phyloP scores from a whole-genome alignment of 2,329 filamentous ascomycete genomes.

The Colletotrichum theobromicola region DNA sequence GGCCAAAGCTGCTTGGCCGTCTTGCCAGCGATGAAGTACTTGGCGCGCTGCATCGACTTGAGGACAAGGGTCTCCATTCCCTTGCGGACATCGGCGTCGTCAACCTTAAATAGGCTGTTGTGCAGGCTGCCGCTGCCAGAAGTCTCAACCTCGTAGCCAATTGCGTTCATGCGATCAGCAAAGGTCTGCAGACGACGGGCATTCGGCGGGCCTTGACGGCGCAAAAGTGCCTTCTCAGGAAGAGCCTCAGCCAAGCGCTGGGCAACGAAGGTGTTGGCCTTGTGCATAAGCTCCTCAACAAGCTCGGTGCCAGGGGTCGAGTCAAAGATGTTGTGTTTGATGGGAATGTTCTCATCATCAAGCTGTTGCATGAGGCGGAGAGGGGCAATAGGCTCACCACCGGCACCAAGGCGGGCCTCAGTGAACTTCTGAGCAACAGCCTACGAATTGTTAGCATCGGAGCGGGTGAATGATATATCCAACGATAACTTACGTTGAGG shows the following conservation, averaged over 20 bases:
- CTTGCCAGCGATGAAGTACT: constrained; percentile 90
- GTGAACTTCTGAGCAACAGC: constrained; percentile 89
- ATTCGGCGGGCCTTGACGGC: constrained; percentile 85
- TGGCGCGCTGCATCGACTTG: constrained; percentile 95
- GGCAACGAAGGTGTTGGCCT: constrained; percentile 88
- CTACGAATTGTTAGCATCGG: constrained; percentile 41
- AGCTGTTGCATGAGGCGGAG: constrained; percentile 91
- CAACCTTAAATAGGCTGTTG: constrained; percentile 92
- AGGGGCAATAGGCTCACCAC: constrained; percentile 79
- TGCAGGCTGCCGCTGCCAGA: constrained; percentile 90
- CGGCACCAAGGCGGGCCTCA: constrained; percentile 82
- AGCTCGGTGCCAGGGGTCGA: constrained; percentile 88
- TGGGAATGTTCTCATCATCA: constrained; percentile 97
- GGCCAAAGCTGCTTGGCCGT: constrained; percentile 77
- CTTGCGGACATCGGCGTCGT: constrained; percentile 88
- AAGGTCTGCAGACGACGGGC: constrained; percentile 88
- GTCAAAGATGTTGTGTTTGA: constrained; percentile 95
- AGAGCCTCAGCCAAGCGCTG: constrained; percentile 80
- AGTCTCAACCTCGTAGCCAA: constrained; percentile 89
- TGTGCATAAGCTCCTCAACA: constrained; percentile 93
- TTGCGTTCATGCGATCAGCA: constrained; percentile 87
- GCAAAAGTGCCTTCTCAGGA: constrained; percentile 91
- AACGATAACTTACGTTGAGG: constrained; percentile 65
- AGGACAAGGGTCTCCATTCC: constrained; percentile 96
- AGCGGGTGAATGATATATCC: neutral